Evolutionary conservation across 2,329 filamentous ascomycete genomes (phyloP), one percentile per base, ranked within the genome.

Genomic region (Aspergillus melleus): DNA sequence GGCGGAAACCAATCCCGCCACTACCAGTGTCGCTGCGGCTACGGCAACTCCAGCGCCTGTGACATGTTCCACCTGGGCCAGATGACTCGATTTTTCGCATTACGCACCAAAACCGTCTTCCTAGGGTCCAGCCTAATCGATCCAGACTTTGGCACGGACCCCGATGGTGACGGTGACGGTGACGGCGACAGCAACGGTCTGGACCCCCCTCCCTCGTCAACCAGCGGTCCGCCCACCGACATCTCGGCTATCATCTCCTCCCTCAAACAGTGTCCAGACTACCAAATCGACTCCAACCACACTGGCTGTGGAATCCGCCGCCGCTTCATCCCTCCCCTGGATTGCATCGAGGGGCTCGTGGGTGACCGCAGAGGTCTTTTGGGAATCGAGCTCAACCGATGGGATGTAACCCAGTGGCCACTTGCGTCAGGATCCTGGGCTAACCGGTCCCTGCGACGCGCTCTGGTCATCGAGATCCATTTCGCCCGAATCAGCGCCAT

Each of bases 31-130:
- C 75, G 74, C 30, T 75, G 73, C 51, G 76, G 72, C 11, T 74
- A 77, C 58, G 74, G 68, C 49, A 79, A 79, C 47, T 77, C 76
- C 6, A 74, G 70, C 49, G 72, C 76, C 56, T 80, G 78, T 59
- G 78, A 80, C 58, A 69, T 75, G 5, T 80, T 79, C 58, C 77
- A 80, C 49, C 66, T 80, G 0, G 78, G 78, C 12, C 76, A 80
- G 62, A 79, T 79, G 70, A 69, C 74, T 20, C 74, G 76, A 10
- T 80, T 80, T 60, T 78, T 80, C 46, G 63, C 72, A 5, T 61
- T 76, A 32, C 73, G 77, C 36, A 73, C 77, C 36, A 78, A 74
- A 52, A 79, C 76, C 0, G 69, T 79, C 39, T 75, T 77, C 39
- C 47, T 80, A n/a, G 76, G 76, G 49, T 79, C 76, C 16, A 76